Base-by-base conservation (phyloP, 371 early-diverging fungal species). In the Mortierella sp. region DNA sequence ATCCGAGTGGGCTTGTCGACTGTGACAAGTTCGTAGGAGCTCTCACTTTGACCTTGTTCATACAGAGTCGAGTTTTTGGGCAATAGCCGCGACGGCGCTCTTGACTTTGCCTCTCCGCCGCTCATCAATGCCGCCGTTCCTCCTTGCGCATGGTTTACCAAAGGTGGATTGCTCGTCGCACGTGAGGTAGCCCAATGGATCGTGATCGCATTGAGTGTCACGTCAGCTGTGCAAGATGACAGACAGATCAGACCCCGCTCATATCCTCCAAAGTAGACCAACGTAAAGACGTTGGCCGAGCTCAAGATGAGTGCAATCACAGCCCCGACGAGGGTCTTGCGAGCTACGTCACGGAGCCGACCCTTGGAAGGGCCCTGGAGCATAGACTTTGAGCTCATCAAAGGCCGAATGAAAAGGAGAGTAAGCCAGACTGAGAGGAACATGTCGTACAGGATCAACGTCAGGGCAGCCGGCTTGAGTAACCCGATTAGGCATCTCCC, bases 401-500 rank as follows among this genome's bases (percentile, higher is more conserved):
- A 76, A 5, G 50, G 75, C 28, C 84, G 84, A 61, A 82, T 63
- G 58, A 87, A 87, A 12, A 83, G 64, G 21, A 57, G 67, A 18
- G 81, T 71, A 16, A 80, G 79, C 9, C 83, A 57, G 1, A 53
- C n/a, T 2, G 75, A 68, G 43, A 84, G 50, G 19, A 84, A 23
- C 28, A 79, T 44, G 53, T 84, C 83, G 53, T 84, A 87, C 44
- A 77, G 62, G 25, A 87, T 68, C 14, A 76, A 55, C 9, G 79
- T 62, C 11, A 81, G 45, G 18, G 84, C 68, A 5, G 82, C 84
- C 16, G 81, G 74, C 26, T 80, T 57, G 14, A 62, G 56, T 29
- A 81, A 74, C 1, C 85, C 84, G 7, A 87, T 81, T 0, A 61
- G 65, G 66, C 85, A 87, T 30, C 83, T 82, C 43, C 64, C 77